Evolutionary conservation across 2,329 filamentous ascomycete genomes (phyloP).

Genomic region (Exophiala sp.): DNA sequence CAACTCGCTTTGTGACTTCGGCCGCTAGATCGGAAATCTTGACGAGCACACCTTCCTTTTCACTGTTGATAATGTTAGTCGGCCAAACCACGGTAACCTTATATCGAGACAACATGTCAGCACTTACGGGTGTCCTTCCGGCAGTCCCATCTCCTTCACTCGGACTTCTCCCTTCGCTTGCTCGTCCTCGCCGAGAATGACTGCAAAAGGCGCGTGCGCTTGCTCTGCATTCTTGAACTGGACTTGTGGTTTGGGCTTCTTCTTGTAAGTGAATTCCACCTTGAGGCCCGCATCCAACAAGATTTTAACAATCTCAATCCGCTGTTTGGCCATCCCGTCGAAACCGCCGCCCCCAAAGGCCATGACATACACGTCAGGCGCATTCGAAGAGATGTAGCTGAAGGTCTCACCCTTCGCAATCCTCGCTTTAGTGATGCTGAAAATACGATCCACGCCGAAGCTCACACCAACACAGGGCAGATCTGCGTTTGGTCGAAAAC

Average conservation of each 20-base stretch:
- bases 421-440: constrained; percentile 78
- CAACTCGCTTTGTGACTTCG: constrained; percentile 12
- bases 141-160: constrained; percentile 77
- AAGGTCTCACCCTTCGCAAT: constrained; percentile 57
- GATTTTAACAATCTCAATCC: constrained; percentile 69
- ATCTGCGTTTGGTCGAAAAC: constrained; percentile 79
- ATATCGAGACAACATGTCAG: too few relatives aligned
- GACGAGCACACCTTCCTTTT: constrained; percentile 81
- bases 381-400: constrained; percentile 31
- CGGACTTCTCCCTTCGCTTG: constrained; percentile 74
- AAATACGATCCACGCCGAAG: constrained; percentile 92
- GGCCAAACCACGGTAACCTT: too few relatives aligned
- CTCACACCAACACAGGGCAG: constrained; percentile 90
- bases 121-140: constrained; percentile 62
- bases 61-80: constrained; percentile 32
- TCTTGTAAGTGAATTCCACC: constrained; percentile 82
- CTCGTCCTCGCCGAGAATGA: constrained; percentile 90
- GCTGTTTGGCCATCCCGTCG: constrained; percentile 71
- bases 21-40: constrained; percentile 40
- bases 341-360: constrained; percentile 85
- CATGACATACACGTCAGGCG: constrained; percentile 88
- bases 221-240: constrained; percentile 89
- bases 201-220: constrained; percentile 71
- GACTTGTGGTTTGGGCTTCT: constrained; percentile 68
- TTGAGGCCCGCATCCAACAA: constrained; percentile 88